phyloP scores from a whole-genome alignment of 2,329 filamentous ascomycete species.

The Diaporthe vexans region DNA sequence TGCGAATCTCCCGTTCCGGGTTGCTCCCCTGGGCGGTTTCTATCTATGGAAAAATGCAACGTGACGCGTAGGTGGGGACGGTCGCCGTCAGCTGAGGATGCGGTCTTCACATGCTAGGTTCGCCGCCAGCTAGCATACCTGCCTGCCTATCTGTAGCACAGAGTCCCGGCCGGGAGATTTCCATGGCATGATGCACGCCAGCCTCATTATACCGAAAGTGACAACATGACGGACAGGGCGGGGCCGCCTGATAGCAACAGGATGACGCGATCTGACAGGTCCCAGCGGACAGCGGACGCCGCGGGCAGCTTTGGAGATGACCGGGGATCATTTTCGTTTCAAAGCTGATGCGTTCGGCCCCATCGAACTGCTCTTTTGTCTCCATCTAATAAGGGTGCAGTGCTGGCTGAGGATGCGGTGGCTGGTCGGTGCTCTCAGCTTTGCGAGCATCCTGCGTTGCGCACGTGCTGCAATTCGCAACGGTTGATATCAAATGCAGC shows the following conservation, averaged over 20 bases:
- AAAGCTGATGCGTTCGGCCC: constrained; percentile 4
- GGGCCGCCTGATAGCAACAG: constrained; percentile 31
- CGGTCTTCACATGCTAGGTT: constrained; percentile 32
- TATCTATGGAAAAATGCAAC: constrained; percentile 27
- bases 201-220: constrained; percentile 22
- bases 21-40: constrained; percentile 1
- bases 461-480: constrained; percentile 8
- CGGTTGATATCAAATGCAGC: neutral
- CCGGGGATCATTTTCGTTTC: constrained; percentile 32
- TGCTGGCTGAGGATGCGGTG: constrained; percentile 2
- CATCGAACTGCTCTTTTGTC: neutral
- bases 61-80: neutral
- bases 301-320: constrained; percentile 37
- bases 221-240: constrained; percentile 30
- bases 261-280: constrained; percentile 27
- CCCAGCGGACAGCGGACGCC: constrained; percentile 24
- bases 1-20: constrained; percentile 16
- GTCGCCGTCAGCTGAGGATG: constrained; percentile 1
- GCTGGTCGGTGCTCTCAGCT: neutral
- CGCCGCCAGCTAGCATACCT: constrained; percentile 5
- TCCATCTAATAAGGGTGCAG: constrained; percentile 31
- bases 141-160: neutral
- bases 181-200: constrained; percentile 40
- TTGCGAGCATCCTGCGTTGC: neutral
- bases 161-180: constrained; percentile 28